phyloP scores from a whole-genome alignment of 1,139 yeast species.

The Nakaseomyces glabratus region DNA sequence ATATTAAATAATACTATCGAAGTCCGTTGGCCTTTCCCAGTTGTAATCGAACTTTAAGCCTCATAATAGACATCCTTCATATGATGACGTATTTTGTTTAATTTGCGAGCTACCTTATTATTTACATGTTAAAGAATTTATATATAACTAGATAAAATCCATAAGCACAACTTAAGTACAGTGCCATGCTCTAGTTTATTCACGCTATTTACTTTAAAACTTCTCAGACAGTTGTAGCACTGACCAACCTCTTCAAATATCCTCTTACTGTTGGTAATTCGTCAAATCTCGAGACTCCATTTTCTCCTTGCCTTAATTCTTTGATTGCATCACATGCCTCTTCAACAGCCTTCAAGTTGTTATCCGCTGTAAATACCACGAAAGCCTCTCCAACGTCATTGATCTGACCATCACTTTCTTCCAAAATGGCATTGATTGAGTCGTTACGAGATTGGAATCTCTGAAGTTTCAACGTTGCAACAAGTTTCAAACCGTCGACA shows the following conservation, averaged over 20 bases:
- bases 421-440: conserved; percentile 11
- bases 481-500: conserved; percentile 55
- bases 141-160: no score
- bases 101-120: no score
- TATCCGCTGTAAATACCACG: conserved; percentile 40
- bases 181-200: no score
- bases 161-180: no score
- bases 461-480: conserved; percentile 57
- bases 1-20: no score
- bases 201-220: no score
- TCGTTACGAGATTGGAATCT: conserved; percentile 35
- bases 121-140: no score
- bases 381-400: conserved; percentile 45
- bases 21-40: no score
- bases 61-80: no score
- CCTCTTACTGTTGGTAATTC: conserved; percentile 31
- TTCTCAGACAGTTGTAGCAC: no score
- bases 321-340: conserved; percentile 48
- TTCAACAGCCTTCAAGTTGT: conserved; percentile 37
- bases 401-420: conserved; percentile 17
- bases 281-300: conserved; percentile 27
- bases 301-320: conserved; percentile 31
- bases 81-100: no score
- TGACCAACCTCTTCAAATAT: conserved; percentile 23
- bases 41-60: no score